Base-by-base conservation (phyloP, 1,139 yeast species). In the Kluyveromyces marxianus region DNA sequence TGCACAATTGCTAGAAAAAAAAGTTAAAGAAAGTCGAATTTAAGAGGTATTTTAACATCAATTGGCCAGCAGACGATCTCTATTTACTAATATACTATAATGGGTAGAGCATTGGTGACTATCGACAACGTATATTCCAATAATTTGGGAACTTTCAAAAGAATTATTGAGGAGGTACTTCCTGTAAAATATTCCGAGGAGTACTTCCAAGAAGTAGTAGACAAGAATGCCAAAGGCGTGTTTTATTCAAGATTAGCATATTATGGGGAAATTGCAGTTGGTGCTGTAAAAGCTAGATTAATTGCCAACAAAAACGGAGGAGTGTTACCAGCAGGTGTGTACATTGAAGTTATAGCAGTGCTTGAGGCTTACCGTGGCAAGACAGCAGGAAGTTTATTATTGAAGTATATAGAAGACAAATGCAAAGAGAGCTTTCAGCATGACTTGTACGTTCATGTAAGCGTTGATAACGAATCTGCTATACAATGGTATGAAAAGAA, bases 261-360 rank as follows among this genome's bases (percentile, higher is more conserved):
- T 62, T 78, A 71, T 58, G 72, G 80, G 14, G 88, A 80, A 53
- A 68, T 79, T 10, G 86, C 94, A 8, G 88, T 86, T 4, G 95
- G 90, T 3, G 82, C 80, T 2, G 68, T 85, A 32, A 77, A 74
- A 53, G 80, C 80, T 35, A 74, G 74, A 53, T 60, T 73, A 2
- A 59, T 62, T 10, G 42, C 53, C 4, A 54, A 49, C 25, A 52
- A 48, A 32, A 49, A 49, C 59, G 50, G 67, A 56, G 50, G 65
- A 56, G 56, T 61, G 10, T 54, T 69, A 3, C 76, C 77, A 2
- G 59, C 66, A 8, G 76, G 79, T 4, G 72, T 85, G 1, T 77
- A 83, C 55, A 72, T 87, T 35, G 85, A 83, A 60, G 72, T 81
- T 2, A 63, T 87, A 40, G 86, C 81, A 0, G 90, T 86, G 5